These are phyloP conservation scores for Amanita pallidorosea DNA, from an alignment of 768 basidiomycete species.

Conservation along the genomic window DNA sequence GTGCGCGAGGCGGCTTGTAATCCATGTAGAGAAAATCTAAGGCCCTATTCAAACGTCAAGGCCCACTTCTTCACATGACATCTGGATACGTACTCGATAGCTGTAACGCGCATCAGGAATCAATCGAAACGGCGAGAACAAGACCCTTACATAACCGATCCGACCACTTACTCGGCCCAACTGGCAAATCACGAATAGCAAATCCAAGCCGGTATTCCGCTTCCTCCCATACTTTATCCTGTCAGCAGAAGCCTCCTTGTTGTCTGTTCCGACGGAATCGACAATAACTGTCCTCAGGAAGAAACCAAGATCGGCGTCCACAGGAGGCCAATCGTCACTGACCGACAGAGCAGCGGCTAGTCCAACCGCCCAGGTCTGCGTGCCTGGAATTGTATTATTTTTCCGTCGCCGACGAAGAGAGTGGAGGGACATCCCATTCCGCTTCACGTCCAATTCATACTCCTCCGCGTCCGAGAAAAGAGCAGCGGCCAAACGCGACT, in stretches of 20 bases:
- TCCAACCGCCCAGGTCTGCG: slow-evolving; percentile 56
- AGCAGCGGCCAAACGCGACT: slow-evolving; percentile 53
- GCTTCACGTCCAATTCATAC: slow-evolving; percentile 24
- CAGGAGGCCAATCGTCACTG: slow-evolving; percentile 77
- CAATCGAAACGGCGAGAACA: slow-evolving; percentile 3
- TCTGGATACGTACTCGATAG: slow-evolving; percentile 26
- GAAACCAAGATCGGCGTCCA: slow-evolving; percentile 76
- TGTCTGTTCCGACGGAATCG: slow-evolving; percentile 50
- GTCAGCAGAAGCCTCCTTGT: slow-evolving; percentile 10
- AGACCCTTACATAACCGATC: slow-evolving; percentile 63
- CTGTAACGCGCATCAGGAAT: slow-evolving; percentile 23
- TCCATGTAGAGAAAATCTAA: slow-evolving; percentile 86
- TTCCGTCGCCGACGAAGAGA: slow-evolving; percentile 20
- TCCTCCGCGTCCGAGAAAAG: slow-evolving; percentile 70
- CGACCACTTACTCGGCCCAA: slow-evolving; percentile 61
- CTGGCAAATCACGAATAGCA: slow-evolving; percentile 65
- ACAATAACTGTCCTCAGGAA: slow-evolving; percentile 77
- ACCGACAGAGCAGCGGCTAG: slow-evolving; percentile 62
- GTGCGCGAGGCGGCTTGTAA: slow-evolving; percentile 76
- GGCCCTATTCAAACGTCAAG: slow-evolving; percentile 36
- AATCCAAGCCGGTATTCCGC: slow-evolving; percentile 75
- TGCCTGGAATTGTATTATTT: slow-evolving; percentile 15
- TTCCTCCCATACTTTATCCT: slow-evolving; percentile 35
- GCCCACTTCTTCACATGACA: slow-evolving; percentile 1
- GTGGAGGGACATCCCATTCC: slow-evolving; percentile 23